These are phyloP conservation scores for Fragilariopsis cylindrus DNA, from an alignment of 108 stramenopile species.

Conservation along the genomic window DNA sequence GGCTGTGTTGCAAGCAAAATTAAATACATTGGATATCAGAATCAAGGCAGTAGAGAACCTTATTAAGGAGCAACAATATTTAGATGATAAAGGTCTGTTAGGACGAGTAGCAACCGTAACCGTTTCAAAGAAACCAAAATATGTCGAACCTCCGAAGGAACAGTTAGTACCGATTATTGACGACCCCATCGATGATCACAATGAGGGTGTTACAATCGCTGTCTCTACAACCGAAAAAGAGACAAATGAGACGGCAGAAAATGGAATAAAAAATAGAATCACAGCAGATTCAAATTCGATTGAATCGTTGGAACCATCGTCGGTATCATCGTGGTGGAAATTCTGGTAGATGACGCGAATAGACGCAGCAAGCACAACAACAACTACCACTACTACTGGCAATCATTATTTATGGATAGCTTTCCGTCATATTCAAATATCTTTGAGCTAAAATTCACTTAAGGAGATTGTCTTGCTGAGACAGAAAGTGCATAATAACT, in stretches of 20 bases:
- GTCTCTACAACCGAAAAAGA: not conserved
- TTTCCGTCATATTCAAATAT: too few species aligned
- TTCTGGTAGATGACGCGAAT: conserved; percentile 9
- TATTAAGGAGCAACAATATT: conserved; percentile 9
- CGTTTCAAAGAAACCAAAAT: conserved; percentile 34
- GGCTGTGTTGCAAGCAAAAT: conserved; percentile 60
- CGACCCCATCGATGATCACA: conserved; percentile 30
- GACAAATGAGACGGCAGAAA: not conserved
- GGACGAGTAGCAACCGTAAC: conserved; percentile 23
- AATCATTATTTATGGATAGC: too few species aligned
- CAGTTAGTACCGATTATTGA: conserved; percentile 45
- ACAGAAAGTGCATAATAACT: too few species aligned
- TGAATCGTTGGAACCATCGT: conserved; percentile 3
- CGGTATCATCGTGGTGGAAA: conserved; percentile 19
- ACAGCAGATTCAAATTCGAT: not conserved
- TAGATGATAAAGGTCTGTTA: conserved; percentile 8
- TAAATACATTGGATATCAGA: conserved; percentile 63
- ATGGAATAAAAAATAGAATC: not conserved
- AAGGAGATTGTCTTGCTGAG: too few species aligned
- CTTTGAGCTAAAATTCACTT: too few species aligned
- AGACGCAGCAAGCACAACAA: too few species aligned
- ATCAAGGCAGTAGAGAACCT: conserved; percentile 69
- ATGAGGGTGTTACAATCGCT: not conserved
- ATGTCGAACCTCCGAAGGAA: conserved; percentile 46
- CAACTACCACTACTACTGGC: too few species aligned